These are phyloP conservation scores for Jatropha curcas DNA, from an alignment of 345 rosid genomes.

Conservation along the genomic window DNA sequence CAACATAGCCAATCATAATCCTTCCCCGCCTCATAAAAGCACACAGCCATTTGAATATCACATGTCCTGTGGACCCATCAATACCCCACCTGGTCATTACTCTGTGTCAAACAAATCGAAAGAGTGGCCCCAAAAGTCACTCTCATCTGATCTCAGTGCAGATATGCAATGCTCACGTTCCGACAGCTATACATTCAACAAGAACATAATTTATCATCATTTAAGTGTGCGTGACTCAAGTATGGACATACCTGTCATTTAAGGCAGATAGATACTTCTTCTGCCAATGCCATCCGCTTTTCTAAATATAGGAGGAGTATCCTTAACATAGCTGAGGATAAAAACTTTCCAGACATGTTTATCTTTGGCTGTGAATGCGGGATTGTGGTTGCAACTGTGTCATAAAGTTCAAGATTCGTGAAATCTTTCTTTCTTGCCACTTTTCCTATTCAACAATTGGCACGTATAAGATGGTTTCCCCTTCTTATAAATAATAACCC, in stretches of 20 bases:
- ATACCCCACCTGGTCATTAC: conserved; percentile 35
- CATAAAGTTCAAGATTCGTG: conserved; percentile 68
- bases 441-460: conserved; percentile 66
- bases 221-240: conserved; percentile 25
- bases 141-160: conserved; percentile 48
- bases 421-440: conserved; percentile 70
- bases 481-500: conserved; percentile 21
- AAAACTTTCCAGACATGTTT: conserved; percentile 39
- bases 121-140: conserved; percentile 39
- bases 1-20: conserved; percentile 38
- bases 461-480: conserved; percentile 40
- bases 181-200: conserved; percentile 38
- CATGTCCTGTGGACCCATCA: conserved; percentile 40
- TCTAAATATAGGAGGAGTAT: conserved; percentile 36
- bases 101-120: conserved; percentile 36
- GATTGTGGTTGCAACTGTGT: conserved; percentile 76
- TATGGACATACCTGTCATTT: conserved; percentile 40
- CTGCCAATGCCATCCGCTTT: conserved; percentile 20
- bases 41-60: conserved; percentile 40
- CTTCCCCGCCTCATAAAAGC: conserved; percentile 39
- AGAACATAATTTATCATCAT: conserved; percentile 34
- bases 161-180: conserved; percentile 45
- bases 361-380: conserved; percentile 48
- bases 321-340: conserved; percentile 38
- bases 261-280: conserved; percentile 35